Evolutionary conservation across 2,329 filamentous ascomycete genomes (phyloP).

Genomic region (Seiridium cupressi): DNA sequence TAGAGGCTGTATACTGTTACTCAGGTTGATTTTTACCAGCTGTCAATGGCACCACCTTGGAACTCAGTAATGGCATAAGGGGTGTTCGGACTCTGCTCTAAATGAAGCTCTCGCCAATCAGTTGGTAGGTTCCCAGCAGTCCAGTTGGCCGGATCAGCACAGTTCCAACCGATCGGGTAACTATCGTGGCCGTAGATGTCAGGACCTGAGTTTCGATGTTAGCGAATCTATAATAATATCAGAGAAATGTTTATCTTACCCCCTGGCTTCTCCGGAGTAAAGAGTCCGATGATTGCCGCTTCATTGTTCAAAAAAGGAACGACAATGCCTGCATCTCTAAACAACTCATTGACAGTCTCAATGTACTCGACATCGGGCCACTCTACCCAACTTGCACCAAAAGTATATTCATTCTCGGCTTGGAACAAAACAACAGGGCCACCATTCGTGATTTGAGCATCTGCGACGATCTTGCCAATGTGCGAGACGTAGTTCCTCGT

Average conservation of each 20-base stretch:
- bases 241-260: constrained; percentile 20
- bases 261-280: constrained; percentile 59
- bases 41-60: constrained; percentile 70
- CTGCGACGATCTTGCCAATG: constrained; percentile 66
- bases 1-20: neutral
- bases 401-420: constrained; percentile 78
- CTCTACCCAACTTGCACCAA: constrained; percentile 40
- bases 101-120: constrained; percentile 51
- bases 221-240: neutral
- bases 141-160: constrained; percentile 52
- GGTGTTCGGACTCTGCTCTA: constrained; percentile 60
- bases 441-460: constrained; percentile 78
- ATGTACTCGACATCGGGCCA: constrained; percentile 71
- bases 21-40: constrained; percentile 41
- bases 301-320: constrained; percentile 78
- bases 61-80: constrained; percentile 56
- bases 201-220: constrained; percentile 5
- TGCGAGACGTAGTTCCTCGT: constrained; percentile 61
- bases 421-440: constrained; percentile 78
- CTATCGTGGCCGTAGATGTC: constrained; percentile 35
- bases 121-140: constrained; percentile 55
- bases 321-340: constrained; percentile 64
- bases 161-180: constrained; percentile 45
- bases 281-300: constrained; percentile 56
- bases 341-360: constrained; percentile 67